Percentiles rank a stretch among this genome's conserved stretches.
Conservation (phyloP, 176 grass and related monocot genomes). For the Themeda triandra region DNA sequence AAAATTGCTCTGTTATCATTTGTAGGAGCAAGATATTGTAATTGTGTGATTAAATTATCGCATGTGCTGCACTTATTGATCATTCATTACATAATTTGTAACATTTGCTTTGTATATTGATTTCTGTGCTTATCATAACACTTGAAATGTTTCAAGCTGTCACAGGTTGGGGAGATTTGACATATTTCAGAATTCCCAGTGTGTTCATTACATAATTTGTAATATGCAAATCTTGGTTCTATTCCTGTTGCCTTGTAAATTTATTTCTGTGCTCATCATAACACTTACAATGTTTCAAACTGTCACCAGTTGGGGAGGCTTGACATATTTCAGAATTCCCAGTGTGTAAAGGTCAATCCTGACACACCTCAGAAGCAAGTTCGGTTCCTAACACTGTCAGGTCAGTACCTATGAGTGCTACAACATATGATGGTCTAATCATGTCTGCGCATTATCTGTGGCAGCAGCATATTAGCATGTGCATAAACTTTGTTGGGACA, state of each 20-base stretch:
- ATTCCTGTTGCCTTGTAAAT: not conserved
- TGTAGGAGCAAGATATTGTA: not conserved
- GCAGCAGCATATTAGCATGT: not conserved
- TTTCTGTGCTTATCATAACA: no score
- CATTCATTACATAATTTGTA: not conserved
- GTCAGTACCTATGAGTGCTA: constrained; percentile 19
- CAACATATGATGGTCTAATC: not conserved
- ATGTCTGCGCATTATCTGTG: not conserved
- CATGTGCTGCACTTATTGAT: not conserved
- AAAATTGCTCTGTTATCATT: not conserved
- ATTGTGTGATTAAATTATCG: not conserved
- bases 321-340: constrained; percentile 58
- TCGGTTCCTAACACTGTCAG: constrained; percentile 73
- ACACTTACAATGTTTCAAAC: not conserved
- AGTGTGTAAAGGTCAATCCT: constrained; percentile 86
- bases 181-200: no score
- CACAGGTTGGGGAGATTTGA: no score
- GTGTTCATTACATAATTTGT: not conserved
- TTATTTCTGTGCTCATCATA: not conserved
- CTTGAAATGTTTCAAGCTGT: no score
- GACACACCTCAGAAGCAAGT: constrained; percentile 97
- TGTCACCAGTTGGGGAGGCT: constrained; percentile 53
- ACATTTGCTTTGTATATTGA: no score
- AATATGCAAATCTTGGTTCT: not conserved
- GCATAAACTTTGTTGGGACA: not conserved